Evolutionary conservation across 2,329 filamentous ascomycete genomes (phyloP).

Genomic region (Pseudopyrenochaeta lycopersici): DNA sequence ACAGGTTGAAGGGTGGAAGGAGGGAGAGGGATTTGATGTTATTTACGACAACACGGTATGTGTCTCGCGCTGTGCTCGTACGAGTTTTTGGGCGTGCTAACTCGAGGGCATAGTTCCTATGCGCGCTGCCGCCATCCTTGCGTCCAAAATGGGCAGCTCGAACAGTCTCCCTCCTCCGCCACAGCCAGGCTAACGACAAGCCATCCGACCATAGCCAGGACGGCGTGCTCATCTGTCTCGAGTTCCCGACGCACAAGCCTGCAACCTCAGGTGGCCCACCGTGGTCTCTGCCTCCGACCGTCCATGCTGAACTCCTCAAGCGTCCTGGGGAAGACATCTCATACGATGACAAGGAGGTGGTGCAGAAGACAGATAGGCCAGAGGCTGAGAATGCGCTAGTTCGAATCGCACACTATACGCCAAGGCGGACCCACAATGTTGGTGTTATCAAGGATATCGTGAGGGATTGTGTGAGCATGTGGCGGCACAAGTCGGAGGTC

Average conservation of each 20-base stretch:
- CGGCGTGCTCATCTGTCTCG: conserved; percentile 71
- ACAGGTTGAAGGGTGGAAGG: conserved; percentile 41
- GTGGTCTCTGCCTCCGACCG: conserved; percentile 72
- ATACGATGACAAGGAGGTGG: conserved; percentile 66
- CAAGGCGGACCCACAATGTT: conserved; percentile 64
- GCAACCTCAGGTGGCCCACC: conserved; percentile 74
- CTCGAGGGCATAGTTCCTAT: conserved; percentile 63
- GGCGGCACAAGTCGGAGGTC: conserved; percentile 48
- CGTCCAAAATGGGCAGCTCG: conserved; percentile 67
- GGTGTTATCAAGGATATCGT: conserved; percentile 57
- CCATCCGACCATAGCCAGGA: conserved; percentile 12
- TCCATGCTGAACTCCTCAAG: conserved; percentile 76
- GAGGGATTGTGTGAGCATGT: conserved; percentile 60
- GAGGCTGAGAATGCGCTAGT: conserved; percentile 53
- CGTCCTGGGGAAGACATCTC: conserved; percentile 72
- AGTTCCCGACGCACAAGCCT: conserved; percentile 79
- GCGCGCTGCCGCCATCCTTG: conserved; percentile 63
- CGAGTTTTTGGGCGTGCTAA: no score
- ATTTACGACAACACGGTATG: conserved; percentile 71
- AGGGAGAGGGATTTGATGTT: conserved; percentile 66
- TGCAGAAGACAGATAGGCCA: conserved; percentile 56
- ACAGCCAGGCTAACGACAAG: background rate
- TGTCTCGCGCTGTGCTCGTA: background rate
- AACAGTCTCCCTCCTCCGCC: conserved; percentile 63
- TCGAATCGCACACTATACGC: conserved; percentile 63